Evolutionary conservation across 202 grass and related monocot genomes (phyloP), one percentile per base, ranked within the genome.

Genomic region (Panicum virgatum): DNA sequence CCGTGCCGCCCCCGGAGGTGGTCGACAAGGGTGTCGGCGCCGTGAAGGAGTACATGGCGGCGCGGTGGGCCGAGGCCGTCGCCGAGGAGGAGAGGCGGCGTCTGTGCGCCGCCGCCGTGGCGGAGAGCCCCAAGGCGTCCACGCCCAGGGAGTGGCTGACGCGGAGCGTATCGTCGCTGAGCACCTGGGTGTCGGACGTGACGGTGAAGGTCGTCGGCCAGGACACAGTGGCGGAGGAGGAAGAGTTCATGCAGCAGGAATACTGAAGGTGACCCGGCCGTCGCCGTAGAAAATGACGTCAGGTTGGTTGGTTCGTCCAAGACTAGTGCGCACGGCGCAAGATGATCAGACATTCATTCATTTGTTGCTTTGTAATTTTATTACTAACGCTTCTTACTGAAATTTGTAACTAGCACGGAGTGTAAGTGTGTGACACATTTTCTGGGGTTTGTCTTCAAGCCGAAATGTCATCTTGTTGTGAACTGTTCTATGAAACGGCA

Each of bases 21-120:
- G 87, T 96, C 57, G 72, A 37, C 59, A 23, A 62, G 29, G 92
- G 91, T 16, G 65, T 87, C 16, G 78, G 0, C 5, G 83, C 85
- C 3, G 80, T 98, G 20, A 93, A 76, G 29, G 82, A 88, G 44
- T 93, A 96, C 87, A 98, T 98, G 96, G 62, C 85, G 34, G 84
- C 66, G 64, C 61, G 87, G 70, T 89, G 76, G 89, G 70, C 73
- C 0, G 80, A 88, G 9, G 72, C 82, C 53, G 32, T 85, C 5
- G 62, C 87, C 5, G 92, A 96, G 70, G 90, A 91, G 81, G 89
- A 98, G 72, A 48, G 20, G 72, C 62, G 46, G 57, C 62, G 34
- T 16, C 77, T 65, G 75, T 72, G 12, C 65, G 73, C 73, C 0
- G 50, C 69, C 9, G 57, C 83, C 4, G 68, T 34, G 22, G 88